phyloP scores from a whole-genome alignment of 495 filamentous ascomycete species.

The Talaromyces thailandensis region DNA sequence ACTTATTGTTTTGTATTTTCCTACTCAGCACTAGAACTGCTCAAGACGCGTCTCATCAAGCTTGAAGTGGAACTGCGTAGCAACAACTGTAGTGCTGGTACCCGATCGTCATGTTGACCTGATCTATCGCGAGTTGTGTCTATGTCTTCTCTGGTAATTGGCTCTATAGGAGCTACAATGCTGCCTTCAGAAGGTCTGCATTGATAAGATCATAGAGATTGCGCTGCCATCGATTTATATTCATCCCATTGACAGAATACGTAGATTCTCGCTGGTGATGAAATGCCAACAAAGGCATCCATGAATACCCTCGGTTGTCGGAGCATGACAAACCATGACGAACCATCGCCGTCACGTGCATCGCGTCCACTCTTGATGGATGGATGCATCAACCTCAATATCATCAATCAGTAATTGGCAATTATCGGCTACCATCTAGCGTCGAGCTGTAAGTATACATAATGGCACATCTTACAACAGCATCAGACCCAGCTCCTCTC shows the following conservation, averaged over 20 bases:
- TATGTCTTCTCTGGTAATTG: not conserved
- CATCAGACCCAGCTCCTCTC: constrained; percentile 27
- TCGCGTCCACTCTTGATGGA: not conserved
- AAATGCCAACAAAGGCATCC: not conserved
- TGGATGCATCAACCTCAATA: not conserved
- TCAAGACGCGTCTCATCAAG: too few species aligned
- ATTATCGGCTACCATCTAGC: not conserved
- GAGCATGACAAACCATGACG: constrained; percentile 5
- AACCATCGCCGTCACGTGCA: constrained; percentile 1
- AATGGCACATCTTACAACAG: constrained; percentile 1
- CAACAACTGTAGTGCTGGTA: not conserved
- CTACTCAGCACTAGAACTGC: not conserved
- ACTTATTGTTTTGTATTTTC: not conserved
- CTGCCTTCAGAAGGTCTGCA: not conserved
- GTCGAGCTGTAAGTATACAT: not conserved
- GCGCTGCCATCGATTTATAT: too few species aligned
- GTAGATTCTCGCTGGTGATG: not conserved
- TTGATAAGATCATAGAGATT: too few species aligned
- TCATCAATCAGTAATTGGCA: not conserved
- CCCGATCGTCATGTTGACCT: not conserved
- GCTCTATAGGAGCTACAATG: not conserved
- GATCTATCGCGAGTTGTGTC: not conserved
- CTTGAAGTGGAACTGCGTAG: too few species aligned
- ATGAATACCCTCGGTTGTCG: not conserved
- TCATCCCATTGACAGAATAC: not conserved